Percentiles rank a stretch among this genome's conserved stretches.
Conservation (phyloP, 345 rosid genomes). For the Pseudoturritis turrita region DNA sequence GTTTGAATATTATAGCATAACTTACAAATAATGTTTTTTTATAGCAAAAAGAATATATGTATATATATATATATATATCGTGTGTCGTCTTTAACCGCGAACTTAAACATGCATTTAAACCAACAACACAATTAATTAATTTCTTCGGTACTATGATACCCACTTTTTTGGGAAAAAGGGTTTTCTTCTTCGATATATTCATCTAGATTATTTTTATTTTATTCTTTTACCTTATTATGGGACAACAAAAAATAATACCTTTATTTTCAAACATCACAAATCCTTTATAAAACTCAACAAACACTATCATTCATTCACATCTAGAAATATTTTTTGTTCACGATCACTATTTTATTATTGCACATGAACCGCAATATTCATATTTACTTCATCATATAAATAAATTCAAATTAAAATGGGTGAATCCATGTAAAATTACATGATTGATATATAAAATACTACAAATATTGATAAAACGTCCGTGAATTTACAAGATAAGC, state of each 20-base stretch:
- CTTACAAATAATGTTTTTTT: background rate
- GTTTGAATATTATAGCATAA: background rate
- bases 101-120: conserved; percentile 13
- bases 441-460: background rate
- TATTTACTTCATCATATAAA: background rate
- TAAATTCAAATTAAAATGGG: background rate
- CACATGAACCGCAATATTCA: background rate
- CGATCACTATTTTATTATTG: background rate
- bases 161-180: conserved; percentile 13
- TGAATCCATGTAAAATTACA: background rate
- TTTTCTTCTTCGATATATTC: conserved; percentile 13
- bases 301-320: background rate
- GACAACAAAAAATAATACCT: conserved; percentile 4
- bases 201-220: background rate
- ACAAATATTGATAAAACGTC: background rate
- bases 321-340: background rate
- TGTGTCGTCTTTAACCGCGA: background rate
- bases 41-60: background rate
- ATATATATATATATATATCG: too few species aligned
- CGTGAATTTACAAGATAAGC: background rate
- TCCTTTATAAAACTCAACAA: background rate
- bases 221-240: background rate
- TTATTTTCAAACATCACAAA: background rate
- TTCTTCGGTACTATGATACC: conserved; percentile 14
- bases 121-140: background rate